phyloP scores from a whole-genome alignment of 441 rosid species.

The Croton laevigatus region DNA sequence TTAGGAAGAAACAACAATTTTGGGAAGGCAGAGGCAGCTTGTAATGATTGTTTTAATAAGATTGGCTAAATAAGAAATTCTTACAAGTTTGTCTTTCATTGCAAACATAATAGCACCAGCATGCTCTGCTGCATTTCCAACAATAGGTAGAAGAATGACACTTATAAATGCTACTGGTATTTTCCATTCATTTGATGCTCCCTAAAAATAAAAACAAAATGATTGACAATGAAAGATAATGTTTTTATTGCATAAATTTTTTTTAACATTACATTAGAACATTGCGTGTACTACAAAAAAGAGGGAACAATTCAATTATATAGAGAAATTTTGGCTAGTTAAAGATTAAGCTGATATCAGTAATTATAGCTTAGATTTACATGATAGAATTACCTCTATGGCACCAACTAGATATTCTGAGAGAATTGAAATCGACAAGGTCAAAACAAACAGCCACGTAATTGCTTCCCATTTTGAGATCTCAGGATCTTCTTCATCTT shows the following conservation, averaged over 20 bases:
- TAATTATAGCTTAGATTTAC: not conserved
- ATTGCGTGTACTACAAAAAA: not conserved
- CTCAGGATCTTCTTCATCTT: conserved; percentile 71
- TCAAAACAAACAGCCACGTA: conserved; percentile 70
- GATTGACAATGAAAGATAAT: not conserved
- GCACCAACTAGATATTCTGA: conserved; percentile 88
- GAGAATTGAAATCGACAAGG: conserved; percentile 79
- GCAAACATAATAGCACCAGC: conserved; percentile 95
- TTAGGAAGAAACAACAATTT: not conserved
- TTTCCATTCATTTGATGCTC: conserved; percentile 69
- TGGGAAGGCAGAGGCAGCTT: not conserved
- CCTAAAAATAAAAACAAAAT: conserved; percentile 40
- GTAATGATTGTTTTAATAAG: not conserved
- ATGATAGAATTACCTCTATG: conserved; percentile 45
- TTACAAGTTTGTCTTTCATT: conserved; percentile 92
- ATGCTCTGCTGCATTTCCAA: conserved; percentile 96
- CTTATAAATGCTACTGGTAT: conserved; percentile 82
- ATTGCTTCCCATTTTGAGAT: conserved; percentile 80
- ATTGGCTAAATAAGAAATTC: conserved; percentile 25
- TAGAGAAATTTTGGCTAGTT: not conserved
- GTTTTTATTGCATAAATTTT: not conserved
- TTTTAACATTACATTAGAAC: not conserved
- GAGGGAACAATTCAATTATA: not conserved
- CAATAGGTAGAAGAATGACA: conserved; percentile 81
- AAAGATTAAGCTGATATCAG: too few species aligned